Conservation (phyloP, 495 filamentous ascomycete genomes). For the Mycothermus thermophilus region DNA sequence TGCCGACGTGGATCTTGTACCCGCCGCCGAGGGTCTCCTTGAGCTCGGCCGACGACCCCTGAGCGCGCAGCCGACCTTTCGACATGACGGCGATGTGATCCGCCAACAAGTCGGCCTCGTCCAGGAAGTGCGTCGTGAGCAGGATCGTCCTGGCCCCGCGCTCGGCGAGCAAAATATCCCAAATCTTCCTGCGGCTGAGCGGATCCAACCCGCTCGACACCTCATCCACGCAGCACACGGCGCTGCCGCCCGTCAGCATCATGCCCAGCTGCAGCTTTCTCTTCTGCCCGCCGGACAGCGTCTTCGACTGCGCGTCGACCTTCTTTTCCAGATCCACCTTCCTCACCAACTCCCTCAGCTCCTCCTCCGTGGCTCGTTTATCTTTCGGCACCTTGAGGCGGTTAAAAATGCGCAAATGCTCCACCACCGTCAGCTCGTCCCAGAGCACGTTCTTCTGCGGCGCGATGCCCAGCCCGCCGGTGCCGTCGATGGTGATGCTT, state of each 20-base stretch:
- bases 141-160: constrained; percentile 66
- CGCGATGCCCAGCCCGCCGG: constrained; percentile 69
- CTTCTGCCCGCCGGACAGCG: constrained; percentile 78
- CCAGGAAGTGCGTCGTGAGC: constrained; percentile 73
- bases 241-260: constrained; percentile 79
- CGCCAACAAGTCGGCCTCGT: constrained; percentile 63
- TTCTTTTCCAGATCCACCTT: constrained; percentile 61
- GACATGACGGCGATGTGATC: constrained; percentile 69
- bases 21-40: constrained; percentile 58
- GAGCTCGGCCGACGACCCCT: constrained; percentile 65
- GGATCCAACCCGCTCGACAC: constrained; percentile 75
- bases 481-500: constrained; percentile 53
- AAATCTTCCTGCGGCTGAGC: constrained; percentile 66
- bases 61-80: constrained; percentile 53
- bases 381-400: constrained; percentile 51
- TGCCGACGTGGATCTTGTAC: constrained; percentile 61
- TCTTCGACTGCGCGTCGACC: constrained; percentile 46
- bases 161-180: constrained; percentile 76
- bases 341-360: constrained; percentile 44
- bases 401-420: constrained; percentile 72
- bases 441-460: constrained; percentile 86
- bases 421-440: constrained; percentile 66
- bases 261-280: constrained; percentile 83
- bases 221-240: constrained; percentile 79
- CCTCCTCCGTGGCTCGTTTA: constrained; percentile 35